Base-by-base conservation (phyloP, 176 grass and related monocot species). In the Oropetium thomaeum region DNA sequence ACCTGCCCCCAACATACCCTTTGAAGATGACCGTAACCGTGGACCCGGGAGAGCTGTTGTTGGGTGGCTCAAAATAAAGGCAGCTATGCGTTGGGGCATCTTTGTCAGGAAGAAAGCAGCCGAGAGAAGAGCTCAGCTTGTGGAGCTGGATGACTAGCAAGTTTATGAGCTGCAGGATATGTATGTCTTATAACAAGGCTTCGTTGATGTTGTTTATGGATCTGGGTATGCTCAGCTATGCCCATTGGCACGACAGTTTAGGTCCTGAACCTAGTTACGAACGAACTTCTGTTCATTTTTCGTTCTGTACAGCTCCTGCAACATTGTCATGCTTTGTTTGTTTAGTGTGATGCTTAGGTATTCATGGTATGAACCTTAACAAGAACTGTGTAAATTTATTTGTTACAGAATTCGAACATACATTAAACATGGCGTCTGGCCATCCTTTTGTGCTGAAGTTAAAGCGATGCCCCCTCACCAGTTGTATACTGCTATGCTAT, bases 31-130 rank as follows among this genome's bases (percentile, higher is more conserved):
- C 27, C 84, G 82, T 38, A 58, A 57, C 10, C 86, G 86, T 4
- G 16, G 87, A 40, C 77, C 92, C 10, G 89, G 96, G 27, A 99
- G 80, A 79, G 96, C 92, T 0, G 96, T 99, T 28, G 92, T 99
- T 2, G 92, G 96, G 29, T 99, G 96, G 96, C 87, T 99, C 33
- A 99, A 99, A 65, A 96, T 99, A 71, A 99, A 99, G 80, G 96
- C 96, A 5, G 96, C 96, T 48, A 99, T 99, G 96, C 88, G 96
- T 27, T 99, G 96, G 96, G 96, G 96, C 13, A 96, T 99, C 57
- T 99, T 99, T 14, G 76, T 99, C 23, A 92, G 96, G 85, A 99
- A 99, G 82, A 95, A 99, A 71, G 96, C 96, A 4, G 96, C 96
- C 1, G 96, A 99, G 77, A 90, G 80, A 79, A 91, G 96, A 91